Evolutionary conservation across 2,329 filamentous ascomycete species (phyloP), one percentile per base, ranked within the genome.

Genomic region (Penicillium sp.): DNA sequence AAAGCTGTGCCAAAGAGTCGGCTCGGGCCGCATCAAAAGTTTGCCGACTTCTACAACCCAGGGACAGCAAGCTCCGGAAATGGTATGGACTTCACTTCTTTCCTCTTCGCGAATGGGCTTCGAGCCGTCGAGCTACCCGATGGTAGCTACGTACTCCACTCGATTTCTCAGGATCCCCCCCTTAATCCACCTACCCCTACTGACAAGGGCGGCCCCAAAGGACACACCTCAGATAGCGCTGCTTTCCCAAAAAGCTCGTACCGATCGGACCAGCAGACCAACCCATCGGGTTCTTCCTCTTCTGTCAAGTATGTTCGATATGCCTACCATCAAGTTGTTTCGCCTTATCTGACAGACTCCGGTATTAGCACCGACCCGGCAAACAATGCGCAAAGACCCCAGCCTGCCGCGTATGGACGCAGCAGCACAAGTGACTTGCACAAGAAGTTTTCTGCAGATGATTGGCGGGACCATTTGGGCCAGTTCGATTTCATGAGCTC

Each of bases 1-100:
- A 79, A 78, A 61, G 77, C 73, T 21, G 68, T 73, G 4, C 76
- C 76, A 12, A 76, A 74, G 58, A 76, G 72, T 63, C 70, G 75
- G 61, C 63, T 75, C 10, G 64, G 68, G 19, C 65, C 67, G 12
- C 61, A 70, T 55, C 66, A 75, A 45, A 72, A 66, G 21, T 69
- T 66, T 47, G 48, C 64, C 35, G 66, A 71, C 49, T 69, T 69
- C 44, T 64, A 68, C 60, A 58, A 60, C 6, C 53, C 61, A 45
- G 63, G 64, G 47, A 60, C 65, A 15, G 61, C 55, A 57, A 68
- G 59, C 44, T 52, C 66, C 33, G 65, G 65, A 64, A 65, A 60
- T 62, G 73, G 74, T 76, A 68, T 73, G 73, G 60, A 66, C 41
- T 59, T 59, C 36, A 21, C 15, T 13, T 27, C n/a, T n/a, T 53